phyloP scores from a whole-genome alignment of 257 asterid species.

The Rauvolfia tetraphylla region DNA sequence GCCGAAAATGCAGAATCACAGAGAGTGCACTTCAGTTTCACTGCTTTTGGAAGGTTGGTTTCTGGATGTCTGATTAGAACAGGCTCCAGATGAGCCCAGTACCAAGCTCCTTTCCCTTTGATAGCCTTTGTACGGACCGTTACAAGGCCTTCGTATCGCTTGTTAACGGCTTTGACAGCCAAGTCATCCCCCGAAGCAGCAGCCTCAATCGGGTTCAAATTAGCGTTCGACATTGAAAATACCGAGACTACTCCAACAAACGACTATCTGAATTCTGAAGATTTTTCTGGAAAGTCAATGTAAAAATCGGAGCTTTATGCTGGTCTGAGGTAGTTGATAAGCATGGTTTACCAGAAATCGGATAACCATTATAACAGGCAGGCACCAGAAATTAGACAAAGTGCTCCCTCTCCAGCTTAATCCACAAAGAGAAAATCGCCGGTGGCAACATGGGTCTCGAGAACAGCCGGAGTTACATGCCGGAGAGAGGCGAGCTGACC shows the following conservation, averaged over 20 bases:
- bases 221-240: conserved; percentile 42
- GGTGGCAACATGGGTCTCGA: conserved; percentile 15
- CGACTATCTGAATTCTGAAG: not conserved
- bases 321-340: conserved; percentile 25
- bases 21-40: conserved; percentile 71
- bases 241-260: not conserved
- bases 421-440: conserved; percentile 1
- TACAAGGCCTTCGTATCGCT: conserved; percentile 66
- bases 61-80: conserved; percentile 57
- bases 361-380: conserved; percentile 22
- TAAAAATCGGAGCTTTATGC: conserved; percentile 14
- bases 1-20: conserved; percentile 76
- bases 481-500: conserved; percentile 31
- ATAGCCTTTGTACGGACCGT: conserved; percentile 75
- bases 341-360: conserved; percentile 17
- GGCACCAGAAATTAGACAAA: not conserved
- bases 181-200: conserved; percentile 39
- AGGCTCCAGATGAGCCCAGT: conserved; percentile 94
- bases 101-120: conserved; percentile 98
- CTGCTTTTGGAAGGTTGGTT: conserved; percentile 66
- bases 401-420: not conserved
- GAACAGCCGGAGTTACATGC: conserved; percentile 23
- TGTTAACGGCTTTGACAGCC: conserved; percentile 56
- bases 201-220: conserved; percentile 36
- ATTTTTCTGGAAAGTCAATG: conserved; percentile 3